These are phyloP conservation scores for Fraxinus latifolia DNA, from an alignment of 305 asterid species.

Conservation along the genomic window DNA sequence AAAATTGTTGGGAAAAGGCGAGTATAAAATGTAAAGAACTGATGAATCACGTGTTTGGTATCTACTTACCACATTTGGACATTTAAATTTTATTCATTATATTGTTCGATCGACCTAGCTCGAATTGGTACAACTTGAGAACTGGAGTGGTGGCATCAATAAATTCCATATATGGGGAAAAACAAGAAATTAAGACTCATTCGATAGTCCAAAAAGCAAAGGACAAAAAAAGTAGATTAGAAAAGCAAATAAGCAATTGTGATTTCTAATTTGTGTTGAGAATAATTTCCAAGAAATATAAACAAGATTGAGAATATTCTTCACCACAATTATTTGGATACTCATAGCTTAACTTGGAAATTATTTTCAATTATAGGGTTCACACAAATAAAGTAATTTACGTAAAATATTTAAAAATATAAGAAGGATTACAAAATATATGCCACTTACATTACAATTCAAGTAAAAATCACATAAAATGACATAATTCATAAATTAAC, in stretches of 20 bases:
- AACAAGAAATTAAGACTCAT: neutral
- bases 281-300: constrained; percentile 23
- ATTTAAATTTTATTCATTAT: neutral
- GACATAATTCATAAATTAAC: neutral
- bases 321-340: constrained; percentile 37
- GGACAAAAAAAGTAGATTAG: constrained; percentile 35
- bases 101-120: neutral
- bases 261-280: constrained; percentile 14
- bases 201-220: neutral
- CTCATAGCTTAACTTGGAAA: neutral
- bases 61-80: neutral
- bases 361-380: neutral
- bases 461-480: neutral
- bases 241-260: constrained; percentile 23
- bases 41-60: neutral
- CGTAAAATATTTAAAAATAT: neutral
- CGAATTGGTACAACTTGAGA: neutral
- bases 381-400: neutral
- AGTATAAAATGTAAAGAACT: neutral
- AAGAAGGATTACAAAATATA: neutral
- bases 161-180: neutral
- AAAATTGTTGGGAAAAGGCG: neutral
- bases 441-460: neutral
- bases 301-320: constrained; percentile 26
- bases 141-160: neutral